phyloP scores from a whole-genome alignment of 371 early-diverging fungal species.

The Dentiscutata heterogama region DNA sequence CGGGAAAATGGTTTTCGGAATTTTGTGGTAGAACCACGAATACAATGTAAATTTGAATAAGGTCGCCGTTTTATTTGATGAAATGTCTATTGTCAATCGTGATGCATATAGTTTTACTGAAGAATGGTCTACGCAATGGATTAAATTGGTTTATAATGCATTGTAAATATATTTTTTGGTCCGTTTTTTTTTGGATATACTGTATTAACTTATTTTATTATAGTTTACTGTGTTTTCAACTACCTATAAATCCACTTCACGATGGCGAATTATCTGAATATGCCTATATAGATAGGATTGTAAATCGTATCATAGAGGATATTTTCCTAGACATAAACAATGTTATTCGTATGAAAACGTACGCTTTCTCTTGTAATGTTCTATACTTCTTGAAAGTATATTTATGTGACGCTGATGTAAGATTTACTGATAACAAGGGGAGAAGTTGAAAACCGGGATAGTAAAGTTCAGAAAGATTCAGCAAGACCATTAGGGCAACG shows the following conservation, averaged over 20 bases:
- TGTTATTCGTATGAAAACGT: neutral
- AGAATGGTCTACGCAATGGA: slow-evolving; percentile 29
- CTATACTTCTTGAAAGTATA: neutral
- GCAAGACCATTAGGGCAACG: slow-evolving; percentile 10
- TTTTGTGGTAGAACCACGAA: no score
- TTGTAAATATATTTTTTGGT: slow-evolving; percentile 22
- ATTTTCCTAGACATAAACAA: slow-evolving; percentile 10
- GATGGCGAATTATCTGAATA: slow-evolving; percentile 14
- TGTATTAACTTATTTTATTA: neutral
- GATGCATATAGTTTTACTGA: slow-evolving; percentile 9
- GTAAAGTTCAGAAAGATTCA: slow-evolving; percentile 31
- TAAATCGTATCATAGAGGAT: slow-evolving; percentile 18
- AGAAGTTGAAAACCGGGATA: slow-evolving; percentile 20
- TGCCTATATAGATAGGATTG: slow-evolving; percentile 1
- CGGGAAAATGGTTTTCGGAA: no score
- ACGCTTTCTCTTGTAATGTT: neutral
- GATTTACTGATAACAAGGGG: slow-evolving; percentile 6
- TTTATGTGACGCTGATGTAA: slow-evolving; percentile 19
- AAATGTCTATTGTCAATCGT: slow-evolving; percentile 14
- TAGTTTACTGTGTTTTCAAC: slow-evolving; percentile 10
- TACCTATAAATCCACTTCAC: slow-evolving; percentile 1
- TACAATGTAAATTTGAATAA: slow-evolving; percentile 19
- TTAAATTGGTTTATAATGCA: slow-evolving; percentile 13
- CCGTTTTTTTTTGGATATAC: neutral
- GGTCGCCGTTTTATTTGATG: slow-evolving; percentile 28